A percentile compares a stretch with the other conserved stretches of the same genome.
These are phyloP conservation scores for Botrytis elliptica DNA, from an alignment of 2,329 filamentous ascomycete genomes.

Conservation along the genomic window DNA sequence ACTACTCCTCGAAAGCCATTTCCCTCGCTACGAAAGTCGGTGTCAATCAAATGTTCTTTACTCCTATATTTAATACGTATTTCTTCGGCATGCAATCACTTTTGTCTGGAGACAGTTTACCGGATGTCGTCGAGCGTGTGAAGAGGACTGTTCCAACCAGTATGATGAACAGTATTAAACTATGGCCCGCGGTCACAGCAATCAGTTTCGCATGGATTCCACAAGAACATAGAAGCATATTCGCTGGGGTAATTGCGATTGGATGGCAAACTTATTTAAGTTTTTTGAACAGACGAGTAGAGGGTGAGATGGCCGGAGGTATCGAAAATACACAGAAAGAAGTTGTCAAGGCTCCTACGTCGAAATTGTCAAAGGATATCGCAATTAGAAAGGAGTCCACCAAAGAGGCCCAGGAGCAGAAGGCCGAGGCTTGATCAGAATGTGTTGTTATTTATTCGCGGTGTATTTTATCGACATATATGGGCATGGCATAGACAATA, in stretches of 20 bases:
- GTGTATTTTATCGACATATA: neutral
- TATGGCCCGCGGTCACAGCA: slow-evolving; percentile 86
- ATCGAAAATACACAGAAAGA: neutral
- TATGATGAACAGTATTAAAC: slow-evolving; percentile 75
- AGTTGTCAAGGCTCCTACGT: too few relatives aligned
- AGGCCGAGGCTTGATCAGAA: neutral
- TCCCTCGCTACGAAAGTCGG: slow-evolving; percentile 74
- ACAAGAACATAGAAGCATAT: slow-evolving; percentile 75
- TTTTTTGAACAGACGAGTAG: slow-evolving; percentile 72
- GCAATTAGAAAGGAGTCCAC: neutral
- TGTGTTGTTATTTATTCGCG: neutral
- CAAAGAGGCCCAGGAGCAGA: slow-evolving; percentile 6
- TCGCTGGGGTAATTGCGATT: slow-evolving; percentile 75
- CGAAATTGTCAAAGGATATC: neutral
- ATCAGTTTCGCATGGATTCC: slow-evolving; percentile 84
- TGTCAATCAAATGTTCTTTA: slow-evolving; percentile 78
- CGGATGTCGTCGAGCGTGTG: slow-evolving; percentile 67
- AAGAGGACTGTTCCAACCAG: slow-evolving; percentile 73
- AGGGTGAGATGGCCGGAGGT: slow-evolving; percentile 46
- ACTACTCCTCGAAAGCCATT: slow-evolving; percentile 70
- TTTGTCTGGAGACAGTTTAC: slow-evolving; percentile 63
- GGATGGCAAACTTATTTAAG: slow-evolving; percentile 92
- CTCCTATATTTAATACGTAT: slow-evolving; percentile 78
- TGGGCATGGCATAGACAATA: neutral
- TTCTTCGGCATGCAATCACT: slow-evolving; percentile 81